A percentile compares a stretch with the other conserved stretches of the same genome.
Evolutionary conservation across 2,329 filamentous ascomycete species (phyloP).

Genomic region (Claviceps humidiphila): DNA sequence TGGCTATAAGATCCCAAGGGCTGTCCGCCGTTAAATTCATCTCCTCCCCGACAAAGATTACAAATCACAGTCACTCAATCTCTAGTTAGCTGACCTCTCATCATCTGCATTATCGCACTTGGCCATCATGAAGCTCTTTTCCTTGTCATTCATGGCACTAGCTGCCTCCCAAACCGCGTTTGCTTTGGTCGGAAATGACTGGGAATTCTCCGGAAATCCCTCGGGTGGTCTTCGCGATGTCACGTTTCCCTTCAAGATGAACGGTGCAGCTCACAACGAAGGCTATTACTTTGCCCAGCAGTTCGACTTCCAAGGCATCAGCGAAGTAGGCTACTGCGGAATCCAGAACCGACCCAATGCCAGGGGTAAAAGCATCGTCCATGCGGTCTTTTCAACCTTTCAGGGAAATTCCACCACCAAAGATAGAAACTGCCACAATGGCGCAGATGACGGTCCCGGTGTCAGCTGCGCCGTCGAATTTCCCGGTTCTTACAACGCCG

Average conservation of each 20-base stretch:
- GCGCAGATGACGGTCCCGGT: background rate
- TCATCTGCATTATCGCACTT: too few species aligned
- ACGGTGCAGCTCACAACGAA: conserved; percentile 6
- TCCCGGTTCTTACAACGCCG: background rate
- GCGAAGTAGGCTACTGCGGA: background rate
- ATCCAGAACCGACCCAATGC: background rate
- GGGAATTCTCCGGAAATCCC: background rate
- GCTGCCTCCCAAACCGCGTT: background rate
- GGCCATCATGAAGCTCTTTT: too few species aligned
- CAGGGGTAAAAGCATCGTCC: background rate
- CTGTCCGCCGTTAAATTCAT: too few species aligned
- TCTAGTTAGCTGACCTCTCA: too few species aligned
- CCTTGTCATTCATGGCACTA: too few species aligned
- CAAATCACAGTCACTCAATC: too few species aligned
- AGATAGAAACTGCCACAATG: background rate
- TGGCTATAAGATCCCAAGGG: too few species aligned
- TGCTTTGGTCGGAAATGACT: background rate
- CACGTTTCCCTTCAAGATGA: conserved; percentile 12
- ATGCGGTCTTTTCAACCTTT: background rate
- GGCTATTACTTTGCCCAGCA: conserved; percentile 14
- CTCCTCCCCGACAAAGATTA: too few species aligned
- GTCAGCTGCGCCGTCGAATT: background rate
- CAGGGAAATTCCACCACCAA: background rate
- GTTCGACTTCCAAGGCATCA: conserved; percentile 7
- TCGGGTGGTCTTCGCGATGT: background rate